Base-by-base conservation (phyloP, 352 stramenopile species). In the Phytophthora pini region DNA sequence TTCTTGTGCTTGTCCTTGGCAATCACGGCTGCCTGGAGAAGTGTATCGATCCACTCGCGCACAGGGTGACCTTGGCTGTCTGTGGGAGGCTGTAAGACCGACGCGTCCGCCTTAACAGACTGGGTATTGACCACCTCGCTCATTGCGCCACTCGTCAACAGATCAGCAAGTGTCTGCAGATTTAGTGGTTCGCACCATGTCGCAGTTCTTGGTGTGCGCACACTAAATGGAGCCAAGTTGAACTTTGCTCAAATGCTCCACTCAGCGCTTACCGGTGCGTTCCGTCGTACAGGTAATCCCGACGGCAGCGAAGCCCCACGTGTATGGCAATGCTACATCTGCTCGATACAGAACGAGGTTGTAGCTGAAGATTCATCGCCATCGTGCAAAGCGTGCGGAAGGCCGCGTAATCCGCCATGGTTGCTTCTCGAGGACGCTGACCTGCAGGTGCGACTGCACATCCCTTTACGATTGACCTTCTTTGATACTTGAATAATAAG, bases 11-110 rank as follows among this genome's bases (percentile, higher is more conserved):
- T 88, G 48, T 78, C 77, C 55, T 89, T 90, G 26, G 84, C 84
- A 54, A 93, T 90, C 12, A 84, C 84, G 3, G 82, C 84, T 11
- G 84, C 84, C 70, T 89, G 83, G 12, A 93, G 79, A 26, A 93
- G 72, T 53, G 82, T 92, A 34, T 93, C 80, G 44, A 92, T 93
- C 84, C 82, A 93, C 69, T 91, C 84, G 13, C 77, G 75, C 26
- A 89, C 77, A 22, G 82, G 82, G 17, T 76, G 61, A 1, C 57
- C 73, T 43, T 77, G 41, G 10, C 29, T 45, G 27, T 65, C 47
- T 5, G 51, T 65, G 32, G 55, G 51, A 55, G 56, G 54, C 39
- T 75, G 27, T 5, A 36, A n/a, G 22, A 24, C 29, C 20, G 61
- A 31, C 20, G 29, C 15, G 3, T 56, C 48, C n/a, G 53, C 31